Percentiles rank a stretch among this genome's conserved stretches.
Evolutionary conservation across 805 yeast species (phyloP).

Genomic region (Candida pseudoglaebosa): DNA sequence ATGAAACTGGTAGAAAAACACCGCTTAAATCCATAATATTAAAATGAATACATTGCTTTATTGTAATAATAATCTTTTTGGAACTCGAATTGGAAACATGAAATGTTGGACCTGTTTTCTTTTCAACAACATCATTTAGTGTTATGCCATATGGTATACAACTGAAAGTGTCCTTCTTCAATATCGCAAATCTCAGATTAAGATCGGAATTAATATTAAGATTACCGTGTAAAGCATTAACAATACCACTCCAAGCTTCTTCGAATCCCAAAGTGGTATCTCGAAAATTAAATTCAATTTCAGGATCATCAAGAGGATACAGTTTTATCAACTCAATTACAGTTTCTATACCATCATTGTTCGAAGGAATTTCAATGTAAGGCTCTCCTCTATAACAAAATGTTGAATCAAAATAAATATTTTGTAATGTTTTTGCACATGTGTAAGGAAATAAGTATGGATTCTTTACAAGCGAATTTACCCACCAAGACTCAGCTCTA

Average conservation of each 20-base stretch:
- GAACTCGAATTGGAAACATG: neutral
- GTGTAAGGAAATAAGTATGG: conserved; percentile 41
- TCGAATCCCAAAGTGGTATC: conserved; percentile 50
- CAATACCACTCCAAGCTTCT: conserved; percentile 44
- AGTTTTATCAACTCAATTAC: conserved; percentile 28
- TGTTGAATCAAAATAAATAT: conserved; percentile 53
- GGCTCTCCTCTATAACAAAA: conserved; percentile 49
- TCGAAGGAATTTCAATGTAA: conserved; percentile 39
- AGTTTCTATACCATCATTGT: conserved; percentile 37
- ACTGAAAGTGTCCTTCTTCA: neutral
- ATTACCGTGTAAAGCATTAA: conserved; percentile 17
- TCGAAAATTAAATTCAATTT: conserved; percentile 36
- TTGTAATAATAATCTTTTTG: conserved; percentile 16
- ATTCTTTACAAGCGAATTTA: conserved; percentile 27
- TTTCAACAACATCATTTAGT: neutral
- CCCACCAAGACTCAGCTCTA: conserved; percentile 54
- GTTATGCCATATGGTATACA: neutral
- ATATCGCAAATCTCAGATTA: conserved; percentile 3
- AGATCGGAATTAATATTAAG: conserved; percentile 10
- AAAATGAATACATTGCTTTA: conserved; percentile 36
- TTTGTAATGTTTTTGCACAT: conserved; percentile 33
- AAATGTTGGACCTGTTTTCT: conserved; percentile 2
- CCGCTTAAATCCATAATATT: conserved; percentile 32
- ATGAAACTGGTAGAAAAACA: conserved; percentile 21
- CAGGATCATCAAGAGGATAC: conserved; percentile 40